Percentiles rank a stretch among this genome's conserved stretches.
Conservation (phyloP, 2,329 filamentous ascomycete species). For the Phialophora macrospora region DNA sequence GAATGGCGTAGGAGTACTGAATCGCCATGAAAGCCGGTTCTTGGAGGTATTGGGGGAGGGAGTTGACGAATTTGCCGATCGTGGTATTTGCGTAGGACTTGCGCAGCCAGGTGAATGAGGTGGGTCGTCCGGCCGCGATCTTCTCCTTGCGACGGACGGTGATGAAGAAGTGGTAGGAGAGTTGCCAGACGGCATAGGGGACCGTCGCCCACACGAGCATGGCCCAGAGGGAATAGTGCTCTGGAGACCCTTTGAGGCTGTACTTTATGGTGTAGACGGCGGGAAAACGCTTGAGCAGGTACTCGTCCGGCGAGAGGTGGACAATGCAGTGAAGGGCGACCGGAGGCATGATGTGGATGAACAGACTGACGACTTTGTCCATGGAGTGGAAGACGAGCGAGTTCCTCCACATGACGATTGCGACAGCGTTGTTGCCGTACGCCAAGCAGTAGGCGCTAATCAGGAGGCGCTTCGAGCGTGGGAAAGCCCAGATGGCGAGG, state of each 20-base stretch:
- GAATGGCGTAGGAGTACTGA: slow-evolving; percentile 85
- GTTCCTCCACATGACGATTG: slow-evolving; percentile 99
- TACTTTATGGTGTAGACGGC: slow-evolving; percentile 82
- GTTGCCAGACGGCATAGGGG: slow-evolving; percentile 91
- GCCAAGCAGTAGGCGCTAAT: slow-evolving; percentile 90
- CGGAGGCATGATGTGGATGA: slow-evolving; percentile 99
- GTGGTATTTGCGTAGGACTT: slow-evolving; percentile 86
- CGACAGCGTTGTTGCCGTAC: slow-evolving; percentile 94
- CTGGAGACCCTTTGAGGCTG: slow-evolving; percentile 69
- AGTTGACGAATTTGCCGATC: slow-evolving; percentile 84
- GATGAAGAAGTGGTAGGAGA: slow-evolving; percentile 92
- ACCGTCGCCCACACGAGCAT: slow-evolving; percentile 96
- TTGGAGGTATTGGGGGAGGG: slow-evolving; percentile 75
- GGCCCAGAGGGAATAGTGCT: slow-evolving; percentile 76
- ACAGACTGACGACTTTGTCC: slow-evolving; percentile 96
- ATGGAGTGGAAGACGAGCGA: slow-evolving; percentile 97
- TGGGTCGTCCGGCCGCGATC: slow-evolving; percentile 92
- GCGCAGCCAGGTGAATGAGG: slow-evolving; percentile 96
- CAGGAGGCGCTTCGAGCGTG: slow-evolving; percentile 85
- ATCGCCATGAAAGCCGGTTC: slow-evolving; percentile 95
- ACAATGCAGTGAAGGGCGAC: slow-evolving; percentile 90
- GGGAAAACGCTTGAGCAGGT: slow-evolving; percentile 74
- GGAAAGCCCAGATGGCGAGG: slow-evolving; percentile 87
- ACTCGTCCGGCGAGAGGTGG: slow-evolving; percentile 72
- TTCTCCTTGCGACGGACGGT: slow-evolving; percentile 92